Base-by-base conservation (phyloP, 1,139 yeast species). In the Candida tropicalis region DNA sequence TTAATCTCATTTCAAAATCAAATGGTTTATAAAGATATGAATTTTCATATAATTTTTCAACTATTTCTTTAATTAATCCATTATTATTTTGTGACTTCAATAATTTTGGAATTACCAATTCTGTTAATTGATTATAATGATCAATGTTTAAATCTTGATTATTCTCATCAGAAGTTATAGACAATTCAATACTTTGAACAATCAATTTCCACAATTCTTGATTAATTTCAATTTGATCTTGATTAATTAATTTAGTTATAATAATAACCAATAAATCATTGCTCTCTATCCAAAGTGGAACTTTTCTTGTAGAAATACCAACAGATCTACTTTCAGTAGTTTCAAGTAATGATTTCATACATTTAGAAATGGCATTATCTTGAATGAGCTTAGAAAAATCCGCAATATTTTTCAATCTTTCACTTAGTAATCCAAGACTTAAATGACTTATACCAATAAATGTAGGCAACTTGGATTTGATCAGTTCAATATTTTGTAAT, bases 381-480 rank as follows among this genome's bases (percentile, higher is more conserved):
- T 66, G 55, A 2, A 82, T 51, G 17, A 81, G 59, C 0, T 62
- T 55, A 1, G 57, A 48, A 32, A 71, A 63, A 41, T 71, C 68
- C 0, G 46, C 47, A 1, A 73, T 51, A 1, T 53, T 44, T 0
- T 55, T 50, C 13, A 86, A 46, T 31, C 71, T 70, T 0, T 51
- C 50, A 3, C 58, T 54, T 22, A 87, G 55, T 7, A 77, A 51
- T 10, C 61, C 63, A 42, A 82, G 65, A 1, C 87, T 72, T 23
- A 63, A 57, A 43, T 73, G 73, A 51, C 93, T 78, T 2, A 85
- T 64, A 0, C 89, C 81, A 29, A 82, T 73, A 57, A 84, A 89
- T 0, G 89, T 76, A 1, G 96, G 93, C 23, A 79, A 68, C 46
- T 79, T 80, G 18, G 60, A 56, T 27, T 41, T 59, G 27, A 59